These are phyloP conservation scores for Vitis rupestris DNA, from an alignment of 164 flowering plant species.

Conservation along the genomic window DNA sequence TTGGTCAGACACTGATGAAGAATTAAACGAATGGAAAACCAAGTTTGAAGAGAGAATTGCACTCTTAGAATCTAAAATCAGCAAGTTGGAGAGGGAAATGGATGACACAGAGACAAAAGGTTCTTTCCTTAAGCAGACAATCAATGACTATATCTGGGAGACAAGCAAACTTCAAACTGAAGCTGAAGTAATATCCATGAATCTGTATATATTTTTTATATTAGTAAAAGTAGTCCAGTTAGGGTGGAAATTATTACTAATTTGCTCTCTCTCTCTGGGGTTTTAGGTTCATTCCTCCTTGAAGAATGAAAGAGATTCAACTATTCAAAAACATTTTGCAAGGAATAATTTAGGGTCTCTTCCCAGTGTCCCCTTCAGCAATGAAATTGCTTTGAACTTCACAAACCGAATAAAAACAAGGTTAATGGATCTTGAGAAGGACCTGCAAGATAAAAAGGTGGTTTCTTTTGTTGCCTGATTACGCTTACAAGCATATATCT, in stretches of 20 bases:
- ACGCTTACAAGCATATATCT: background rate
- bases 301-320: constrained; percentile 69
- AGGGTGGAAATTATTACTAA: background rate
- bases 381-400: constrained; percentile 62
- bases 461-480: background rate
- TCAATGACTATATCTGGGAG: constrained; percentile 44
- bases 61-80: constrained; percentile 47
- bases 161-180: constrained; percentile 80
- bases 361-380: constrained; percentile 55
- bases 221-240: background rate
- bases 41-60: constrained; percentile 79
- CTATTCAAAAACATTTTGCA: constrained; percentile 52
- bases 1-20: constrained; percentile 84
- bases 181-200: constrained; percentile 57
- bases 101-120: constrained; percentile 50
- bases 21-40: constrained; percentile 81
- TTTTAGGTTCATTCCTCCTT: constrained; percentile 54
- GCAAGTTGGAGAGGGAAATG: constrained; percentile 68
- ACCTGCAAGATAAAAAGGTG: constrained; percentile 80
- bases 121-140: constrained; percentile 26
- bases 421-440: constrained; percentile 58
- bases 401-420: constrained; percentile 58
- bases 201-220: constrained; percentile 1
- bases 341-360: constrained; percentile 73
- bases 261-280: background rate